These are phyloP conservation scores for Udeniomyces megalosporus DNA, from an alignment of 768 basidiomycete species.

Conservation along the genomic window DNA sequence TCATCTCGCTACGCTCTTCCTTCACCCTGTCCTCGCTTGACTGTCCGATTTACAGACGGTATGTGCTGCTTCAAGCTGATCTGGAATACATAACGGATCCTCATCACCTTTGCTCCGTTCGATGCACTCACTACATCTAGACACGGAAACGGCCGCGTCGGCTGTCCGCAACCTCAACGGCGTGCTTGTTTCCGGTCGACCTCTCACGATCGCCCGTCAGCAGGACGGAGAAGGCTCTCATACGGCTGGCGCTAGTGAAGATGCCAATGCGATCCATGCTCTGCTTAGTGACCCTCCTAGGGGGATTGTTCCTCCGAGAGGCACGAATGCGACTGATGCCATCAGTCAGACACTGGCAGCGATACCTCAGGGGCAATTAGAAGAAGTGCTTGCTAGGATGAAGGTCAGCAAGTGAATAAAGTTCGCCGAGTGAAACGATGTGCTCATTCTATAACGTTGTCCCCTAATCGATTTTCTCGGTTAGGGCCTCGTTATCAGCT, in stretches of 20 bases:
- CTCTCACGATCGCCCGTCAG: constrained; percentile 35
- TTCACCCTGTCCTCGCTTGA: background rate
- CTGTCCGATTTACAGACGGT: background rate
- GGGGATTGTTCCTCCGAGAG: constrained; percentile 57
- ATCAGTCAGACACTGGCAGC: constrained; percentile 74
- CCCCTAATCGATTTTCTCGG: constrained; percentile 16
- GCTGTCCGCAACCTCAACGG: constrained; percentile 94
- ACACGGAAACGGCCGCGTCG: constrained; percentile 87
- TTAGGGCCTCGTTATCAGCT: constrained; percentile 79
- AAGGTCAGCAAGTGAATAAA: constrained; percentile 47
- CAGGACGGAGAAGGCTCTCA: constrained; percentile 9
- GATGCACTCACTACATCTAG: constrained; percentile 28
- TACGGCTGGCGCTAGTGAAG: constrained; percentile 41
- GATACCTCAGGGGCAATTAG: constrained; percentile 65
- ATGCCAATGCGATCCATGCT: constrained; percentile 41
- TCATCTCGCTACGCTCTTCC: constrained; percentile 4
- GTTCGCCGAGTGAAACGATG: background rate
- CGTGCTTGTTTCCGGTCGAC: constrained; percentile 77
- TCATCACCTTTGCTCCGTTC: background rate
- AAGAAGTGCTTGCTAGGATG: constrained; percentile 94
- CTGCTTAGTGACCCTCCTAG: constrained; percentile 52
- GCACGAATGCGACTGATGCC: constrained; percentile 55
- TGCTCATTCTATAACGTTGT: background rate
- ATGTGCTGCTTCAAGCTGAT: background rate
- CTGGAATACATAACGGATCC: background rate